phyloP scores from a whole-genome alignment of 352 stramenopile species.

The Blastocystis sp. region DNA sequence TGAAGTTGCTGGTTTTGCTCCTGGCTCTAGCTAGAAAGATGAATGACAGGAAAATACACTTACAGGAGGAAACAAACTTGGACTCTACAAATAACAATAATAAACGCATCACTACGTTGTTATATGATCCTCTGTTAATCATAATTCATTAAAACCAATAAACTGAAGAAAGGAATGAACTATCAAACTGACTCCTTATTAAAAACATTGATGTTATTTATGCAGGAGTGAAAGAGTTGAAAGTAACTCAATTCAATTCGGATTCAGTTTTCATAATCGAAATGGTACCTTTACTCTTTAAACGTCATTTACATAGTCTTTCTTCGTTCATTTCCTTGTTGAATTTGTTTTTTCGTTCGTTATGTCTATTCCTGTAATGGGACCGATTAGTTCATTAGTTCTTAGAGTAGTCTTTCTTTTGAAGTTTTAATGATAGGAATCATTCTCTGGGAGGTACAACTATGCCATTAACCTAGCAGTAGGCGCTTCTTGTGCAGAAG shows the following conservation, averaged over 20 bases:
- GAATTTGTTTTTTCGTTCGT: constrained; percentile 55
- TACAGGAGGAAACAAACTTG: constrained; percentile 19
- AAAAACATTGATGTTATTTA: background rate
- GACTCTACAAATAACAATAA: background rate
- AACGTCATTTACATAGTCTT: background rate
- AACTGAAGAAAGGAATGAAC: background rate
- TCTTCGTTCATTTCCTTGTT: constrained; percentile 34
- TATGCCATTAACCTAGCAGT: constrained; percentile 27
- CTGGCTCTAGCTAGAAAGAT: too few species aligned
- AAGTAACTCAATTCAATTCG: background rate
- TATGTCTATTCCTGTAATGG: constrained; percentile 54
- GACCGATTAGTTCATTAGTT: constrained; percentile 26
- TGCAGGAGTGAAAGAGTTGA: too few species aligned
- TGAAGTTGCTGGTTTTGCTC: too few species aligned
- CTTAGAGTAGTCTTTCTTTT: background rate
- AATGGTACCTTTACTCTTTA: too few species aligned
- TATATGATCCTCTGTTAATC: too few species aligned
- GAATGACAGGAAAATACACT: background rate
- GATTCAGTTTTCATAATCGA: too few species aligned
- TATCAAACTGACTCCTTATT: background rate
- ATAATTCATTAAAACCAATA: background rate
- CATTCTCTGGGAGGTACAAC: constrained; percentile 44
- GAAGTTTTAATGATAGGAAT: background rate
- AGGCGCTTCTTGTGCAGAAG: constrained; percentile 3
- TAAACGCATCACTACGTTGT: background rate